Percentiles rank a stretch among this genome's conserved stretches.
Conservation (phyloP, 768 basidiomycete genomes). For the Paxillus rubicundulus region DNA sequence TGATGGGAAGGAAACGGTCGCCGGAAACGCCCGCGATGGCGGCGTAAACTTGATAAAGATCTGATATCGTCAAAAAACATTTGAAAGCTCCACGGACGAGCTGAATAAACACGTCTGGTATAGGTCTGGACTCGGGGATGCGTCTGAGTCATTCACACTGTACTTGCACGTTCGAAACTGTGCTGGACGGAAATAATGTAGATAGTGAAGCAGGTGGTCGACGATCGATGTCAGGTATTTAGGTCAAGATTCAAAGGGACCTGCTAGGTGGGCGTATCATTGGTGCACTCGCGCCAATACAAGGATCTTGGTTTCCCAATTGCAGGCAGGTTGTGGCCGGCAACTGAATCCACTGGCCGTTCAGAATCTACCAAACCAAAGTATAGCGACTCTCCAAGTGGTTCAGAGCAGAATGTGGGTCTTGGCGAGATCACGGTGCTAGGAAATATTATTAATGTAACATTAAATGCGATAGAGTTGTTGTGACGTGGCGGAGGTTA, state of each 20-base stretch:
- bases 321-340: no score
- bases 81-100: neutral
- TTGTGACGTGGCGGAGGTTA: slow-evolving; percentile 28
- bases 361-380: neutral
- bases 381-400: neutral
- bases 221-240: no score
- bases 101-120: neutral
- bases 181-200: neutral
- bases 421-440: neutral
- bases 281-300: no score
- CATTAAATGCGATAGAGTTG: neutral
- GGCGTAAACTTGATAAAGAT: neutral
- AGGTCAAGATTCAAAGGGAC: no score
- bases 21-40: neutral
- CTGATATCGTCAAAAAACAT: neutral
- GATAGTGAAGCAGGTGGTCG: no score
- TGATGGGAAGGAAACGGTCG: neutral
- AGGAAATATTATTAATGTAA: no score
- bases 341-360: neutral
- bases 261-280: no score
- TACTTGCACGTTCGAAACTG: neutral
- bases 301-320: no score
- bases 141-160: neutral
- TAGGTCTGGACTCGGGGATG: neutral
- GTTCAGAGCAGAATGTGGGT: neutral